Base-by-base conservation (phyloP, 2,329 filamentous ascomycete species). In the Lasiodiplodia citricola region DNA sequence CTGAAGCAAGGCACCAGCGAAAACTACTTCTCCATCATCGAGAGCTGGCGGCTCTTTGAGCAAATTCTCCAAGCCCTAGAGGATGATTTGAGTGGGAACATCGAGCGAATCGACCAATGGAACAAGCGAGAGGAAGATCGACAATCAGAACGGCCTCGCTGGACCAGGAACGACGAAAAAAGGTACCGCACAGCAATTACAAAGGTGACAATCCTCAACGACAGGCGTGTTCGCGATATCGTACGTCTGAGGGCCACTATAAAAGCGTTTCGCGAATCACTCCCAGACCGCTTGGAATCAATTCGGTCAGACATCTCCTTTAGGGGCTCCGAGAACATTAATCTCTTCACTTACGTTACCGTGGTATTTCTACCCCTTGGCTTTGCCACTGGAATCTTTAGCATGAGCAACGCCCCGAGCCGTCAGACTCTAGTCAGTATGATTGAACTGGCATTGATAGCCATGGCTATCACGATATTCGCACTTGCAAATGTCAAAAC, bases 301-400 rank as follows among this genome's bases (percentile, higher is more conserved):
- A 71, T 71, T 28, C 68, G 72, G 18, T 65, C 70, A 14, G 71
- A 74, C 11, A 68, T 72, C 16, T 70, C 65, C 21, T 70, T 72
- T 21, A 54, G 50, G 13, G 62, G 74, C 28, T 71, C 73, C 1
- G 72, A 77, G 56, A 75, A 78, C 54, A 74, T 79, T 41, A 72
- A 72, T 0, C 72, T 75, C 35, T 79, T 80, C 67, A 80, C 78
- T 0, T 78, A 79, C 54, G 75, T 78, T 2, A 80, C 77, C 0
- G 75, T 78, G 4, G 72, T 80, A 18, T 80, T 80, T 68, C 70
- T 80, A 2, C 77, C 77, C 0, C 69, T 77, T 0, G 74, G 77
- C 7, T 76, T 80, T 28, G 75, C 75, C 2, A 70, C 75, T 2
- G 75, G 74, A 37, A 70, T 79, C 4, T 78, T 77, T 66, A 78